Base-by-base conservation (phyloP, 163 green algal species). In the Scenedesmus sp. region DNA sequence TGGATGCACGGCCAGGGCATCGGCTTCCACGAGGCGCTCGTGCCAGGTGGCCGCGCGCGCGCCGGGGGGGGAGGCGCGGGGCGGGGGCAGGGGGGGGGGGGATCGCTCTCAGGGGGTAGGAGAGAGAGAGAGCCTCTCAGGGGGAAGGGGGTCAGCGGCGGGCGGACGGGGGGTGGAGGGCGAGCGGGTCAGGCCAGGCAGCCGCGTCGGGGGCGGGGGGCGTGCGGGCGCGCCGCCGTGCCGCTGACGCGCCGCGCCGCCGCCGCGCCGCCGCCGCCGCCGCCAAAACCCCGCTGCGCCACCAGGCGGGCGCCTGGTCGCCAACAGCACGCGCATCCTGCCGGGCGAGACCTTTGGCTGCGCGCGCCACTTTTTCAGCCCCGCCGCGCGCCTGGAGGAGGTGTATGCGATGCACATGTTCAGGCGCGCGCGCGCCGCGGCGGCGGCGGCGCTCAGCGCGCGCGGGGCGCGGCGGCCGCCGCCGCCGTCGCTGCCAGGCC, bases 371-470 rank as follows among this genome's bases (percentile, higher is more conserved):
- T 82, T 82, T 51, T 82, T 77, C 75, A 76, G 53, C 75, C 39
- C 42, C 11, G 63, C 10, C 2, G 54, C 75, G 17, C 29, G 42
- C n/a, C 75, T 82, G 20, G 63, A 77, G 18, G 63, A 77, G 42
- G 75, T 82, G 0, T 76, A 82, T 33, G 75, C 58, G 3, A 82
- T 82, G 75, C 75, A 82, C 75, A 82, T 82, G 75, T 82, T 82
- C 63, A 44, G 75, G 44, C 39, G 75, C 3, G 39, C 14, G 10
- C n/a, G n/a, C n/a, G n/a, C n/a, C n/a, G n/a, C n/a, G n/a, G n/a
- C n/a, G n/a, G n/a, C n/a, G n/a, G n/a, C n/a, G n/a, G n/a, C n/a
- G n/a, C n/a, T n/a, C n/a, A n/a, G n/a, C n/a, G n/a, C n/a, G n/a
- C n/a, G n/a, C n/a, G n/a, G n/a, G n/a, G n/a, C n/a, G n/a, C n/a